Base-by-base conservation (phyloP, 169 alveolate species). In the Eimeria zaria region DNA sequence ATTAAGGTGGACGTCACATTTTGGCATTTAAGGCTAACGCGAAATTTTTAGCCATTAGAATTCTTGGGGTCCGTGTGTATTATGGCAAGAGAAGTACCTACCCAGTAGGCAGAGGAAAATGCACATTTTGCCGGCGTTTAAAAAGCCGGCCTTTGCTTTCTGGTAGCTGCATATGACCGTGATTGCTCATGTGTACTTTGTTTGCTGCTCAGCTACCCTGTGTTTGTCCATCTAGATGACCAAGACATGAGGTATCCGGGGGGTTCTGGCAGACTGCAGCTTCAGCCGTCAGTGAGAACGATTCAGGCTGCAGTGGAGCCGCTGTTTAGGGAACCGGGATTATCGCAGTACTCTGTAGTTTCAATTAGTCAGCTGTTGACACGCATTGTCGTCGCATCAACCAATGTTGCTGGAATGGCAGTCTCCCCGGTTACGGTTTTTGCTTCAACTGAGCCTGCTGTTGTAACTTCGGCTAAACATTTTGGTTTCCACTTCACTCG, bases 401-500 rank as follows among this genome's bases (percentile, higher is more conserved):
- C 93, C 39, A 87, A 62, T 62, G 93, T 87, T 36, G 81, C 93
- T 58, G 93, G 93, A n/a, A 87, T 87, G 93, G 93, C 83, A 24
- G 93, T 62, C 44, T 87, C 93, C 14, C 93, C 93, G 24, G 81
- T 87, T 5, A 36, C 93, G 6, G 93, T 87, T 18, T 87, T 87
- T 27, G 93, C 81, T 7, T 87, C 81, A 22, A 87, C 93, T 69
- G 93, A 87, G 73, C 93, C 81, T 36, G 81, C 93, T 9, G 81
- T 60, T 39, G 93, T 87, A 39, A 48, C 93, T 9, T 60, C 93
- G 93, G 93, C 93, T 48, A 87, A 87, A 39, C 93, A 87, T 71
- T 87, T 87, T 87, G 93, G 93, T 24, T 87, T 87, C 62, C 93
- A 87, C 93, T 87, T 87, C 81, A 87, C 93, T 46, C 78, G 93